Conservation (phyloP, 768 basidiomycete species). For the Artomyces pyxidatus region DNA sequence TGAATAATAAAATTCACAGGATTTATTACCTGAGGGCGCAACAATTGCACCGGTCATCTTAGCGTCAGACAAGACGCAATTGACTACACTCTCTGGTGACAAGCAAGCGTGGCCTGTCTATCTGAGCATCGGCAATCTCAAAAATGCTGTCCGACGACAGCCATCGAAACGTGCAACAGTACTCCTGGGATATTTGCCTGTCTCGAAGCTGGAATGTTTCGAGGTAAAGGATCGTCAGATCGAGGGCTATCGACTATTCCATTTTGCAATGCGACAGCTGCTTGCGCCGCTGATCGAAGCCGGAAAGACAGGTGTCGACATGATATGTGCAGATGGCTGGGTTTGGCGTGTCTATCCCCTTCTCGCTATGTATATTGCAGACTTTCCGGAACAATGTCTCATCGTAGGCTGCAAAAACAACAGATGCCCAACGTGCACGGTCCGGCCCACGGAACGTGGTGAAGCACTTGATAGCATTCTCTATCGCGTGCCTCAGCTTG, state of each 20-base stretch:
- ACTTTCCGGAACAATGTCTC: slow-evolving; percentile 39
- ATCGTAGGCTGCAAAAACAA: slow-evolving; percentile 21
- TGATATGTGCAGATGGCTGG: slow-evolving; percentile 30
- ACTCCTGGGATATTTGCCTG: slow-evolving; percentile 32
- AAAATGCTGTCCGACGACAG: slow-evolving; percentile 30
- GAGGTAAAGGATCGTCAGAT: slow-evolving; percentile 15
- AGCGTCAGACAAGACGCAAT: slow-evolving; percentile 37
- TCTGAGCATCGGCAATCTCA: slow-evolving; percentile 34
- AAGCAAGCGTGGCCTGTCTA: slow-evolving; percentile 39
- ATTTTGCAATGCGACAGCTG: slow-evolving; percentile 27
- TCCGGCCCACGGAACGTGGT: slow-evolving; percentile 5
- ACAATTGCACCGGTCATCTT: slow-evolving; percentile 38
- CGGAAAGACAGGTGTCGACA: slow-evolving; percentile 23
- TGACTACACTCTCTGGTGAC: slow-evolving; percentile 30
- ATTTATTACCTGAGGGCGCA: slow-evolving; percentile 13
- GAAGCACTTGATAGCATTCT: background rate
- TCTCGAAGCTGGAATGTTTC: slow-evolving; percentile 25
- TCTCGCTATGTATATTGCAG: slow-evolving; percentile 30
- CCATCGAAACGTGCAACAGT: slow-evolving; percentile 27
- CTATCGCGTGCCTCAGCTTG: background rate
- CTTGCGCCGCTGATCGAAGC: slow-evolving; percentile 26
- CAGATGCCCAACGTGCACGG: slow-evolving; percentile 11
- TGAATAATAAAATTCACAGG: slow-evolving; percentile 5
- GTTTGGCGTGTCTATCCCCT: slow-evolving; percentile 28
- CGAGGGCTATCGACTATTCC: slow-evolving; percentile 25